Conservation (phyloP, 2,329 filamentous ascomycete genomes). For the Stromatinia cepivora region DNA sequence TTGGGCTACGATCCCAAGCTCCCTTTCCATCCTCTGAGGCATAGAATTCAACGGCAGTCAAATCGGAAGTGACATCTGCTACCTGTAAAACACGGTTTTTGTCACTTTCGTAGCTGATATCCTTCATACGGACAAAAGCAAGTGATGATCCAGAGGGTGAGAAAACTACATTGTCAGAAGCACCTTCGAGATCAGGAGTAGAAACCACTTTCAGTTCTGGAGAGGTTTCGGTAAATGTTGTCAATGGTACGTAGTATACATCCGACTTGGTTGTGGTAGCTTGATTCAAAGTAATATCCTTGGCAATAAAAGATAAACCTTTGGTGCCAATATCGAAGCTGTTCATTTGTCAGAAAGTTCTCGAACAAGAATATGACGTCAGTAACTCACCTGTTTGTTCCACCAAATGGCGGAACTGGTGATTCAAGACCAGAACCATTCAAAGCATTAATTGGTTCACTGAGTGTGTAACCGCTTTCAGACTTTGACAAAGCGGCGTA, state of each 20-base stretch:
- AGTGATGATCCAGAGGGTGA: conserved; percentile 68
- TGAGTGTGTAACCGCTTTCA: conserved; percentile 29
- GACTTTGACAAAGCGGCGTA: conserved; percentile 31
- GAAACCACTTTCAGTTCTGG: conserved; percentile 25
- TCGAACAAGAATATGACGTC: background rate
- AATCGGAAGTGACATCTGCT: conserved; percentile 56
- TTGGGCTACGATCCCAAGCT: conserved; percentile 58
- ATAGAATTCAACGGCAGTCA: conserved; percentile 60
- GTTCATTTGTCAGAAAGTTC: background rate
- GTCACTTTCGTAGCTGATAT: conserved; percentile 76
- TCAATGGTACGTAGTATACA: conserved; percentile 33
- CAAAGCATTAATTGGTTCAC: conserved; percentile 34
- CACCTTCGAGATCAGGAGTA: conserved; percentile 33
- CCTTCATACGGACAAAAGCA: conserved; percentile 75
- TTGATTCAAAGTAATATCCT: conserved; percentile 31
- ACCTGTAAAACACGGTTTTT: conserved; percentile 66
- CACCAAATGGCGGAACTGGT: conserved; percentile 31
- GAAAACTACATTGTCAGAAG: conserved; percentile 54
- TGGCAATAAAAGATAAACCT: conserved; percentile 32
- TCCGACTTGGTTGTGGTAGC: conserved; percentile 34
- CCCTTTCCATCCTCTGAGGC: conserved; percentile 59
- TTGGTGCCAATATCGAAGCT: conserved; percentile 31
- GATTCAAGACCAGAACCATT: conserved; percentile 35
- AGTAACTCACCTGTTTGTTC: conserved; percentile 29
- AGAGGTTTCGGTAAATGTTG: conserved; percentile 29